Base-by-base conservation (phyloP, 371 early-diverging fungal genomes). In the Capillidium heterosporum region DNA sequence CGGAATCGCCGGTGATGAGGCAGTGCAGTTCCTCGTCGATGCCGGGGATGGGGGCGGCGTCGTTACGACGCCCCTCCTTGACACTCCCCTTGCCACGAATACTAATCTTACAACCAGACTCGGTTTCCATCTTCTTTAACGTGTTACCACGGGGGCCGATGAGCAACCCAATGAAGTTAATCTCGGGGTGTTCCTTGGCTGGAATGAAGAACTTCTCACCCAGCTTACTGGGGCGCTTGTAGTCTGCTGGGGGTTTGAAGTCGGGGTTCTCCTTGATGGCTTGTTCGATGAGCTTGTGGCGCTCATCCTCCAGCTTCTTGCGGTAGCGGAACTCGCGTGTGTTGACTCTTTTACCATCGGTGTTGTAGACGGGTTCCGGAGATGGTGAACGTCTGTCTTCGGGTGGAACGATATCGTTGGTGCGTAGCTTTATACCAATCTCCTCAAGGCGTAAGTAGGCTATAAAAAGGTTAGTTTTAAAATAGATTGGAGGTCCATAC, bases 101-200 rank as follows among this genome's bases (percentile, higher is more conserved):
- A 62, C 87, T 87, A 61, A 97, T 92, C 65, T 94, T 95, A 35
- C 87, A 83, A 7, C 91, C 93, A 1, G 91, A 85, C 31, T 91
- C 91, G 0, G 84, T 60, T 65, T 97, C 95, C 78, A 95, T 90
- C 61, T 85, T 85, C 65, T 94, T 93, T 48, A 94, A 70, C 0
- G 95, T 93, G 59, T 91, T 89, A 48, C 98, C 98, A 61, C 93
- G 88, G 24, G 98, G 98, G 21, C 98, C 95, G 64, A 95, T 90
- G 48, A 97, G 70, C 49, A 91, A 77, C 32, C 98, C 98, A 61
- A 95, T 94, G 67, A 97, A 97, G 70, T 95, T 95, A 58, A 95
- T 88, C 31, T 92, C 94, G 4, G 95, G 98, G 60, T 83, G 89
- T 48, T 97, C 94, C 59, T 81, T 85, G 39, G 81, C 87, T 31